These are phyloP conservation scores for Boletales sp. DNA, from an alignment of 768 basidiomycete genomes.

Conservation along the genomic window DNA sequence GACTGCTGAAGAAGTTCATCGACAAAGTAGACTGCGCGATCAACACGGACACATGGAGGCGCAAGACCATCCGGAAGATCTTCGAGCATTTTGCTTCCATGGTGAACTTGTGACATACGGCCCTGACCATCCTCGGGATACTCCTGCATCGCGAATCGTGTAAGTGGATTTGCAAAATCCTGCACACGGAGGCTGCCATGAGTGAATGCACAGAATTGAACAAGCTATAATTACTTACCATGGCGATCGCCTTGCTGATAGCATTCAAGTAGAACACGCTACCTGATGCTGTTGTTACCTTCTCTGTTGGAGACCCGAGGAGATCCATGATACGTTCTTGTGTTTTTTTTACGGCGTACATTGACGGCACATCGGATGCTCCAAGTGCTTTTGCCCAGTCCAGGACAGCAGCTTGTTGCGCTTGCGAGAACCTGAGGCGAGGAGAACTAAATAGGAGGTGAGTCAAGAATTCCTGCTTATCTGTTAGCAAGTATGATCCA, in stretches of 20 bases:
- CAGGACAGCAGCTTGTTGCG: slow-evolving; percentile 29
- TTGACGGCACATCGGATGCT: slow-evolving; percentile 24
- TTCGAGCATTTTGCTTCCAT: slow-evolving; percentile 28
- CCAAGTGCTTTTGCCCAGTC: slow-evolving; percentile 28
- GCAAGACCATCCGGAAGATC: slow-evolving; percentile 24
- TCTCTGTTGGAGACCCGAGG: slow-evolving; percentile 24
- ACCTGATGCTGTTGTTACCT: slow-evolving; percentile 15
- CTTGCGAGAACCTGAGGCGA: slow-evolving; percentile 25
- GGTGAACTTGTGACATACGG: slow-evolving; percentile 21
- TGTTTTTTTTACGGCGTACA: slow-evolving; percentile 20
- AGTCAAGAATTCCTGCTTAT: slow-evolving; percentile 27
- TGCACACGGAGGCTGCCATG: not conserved
- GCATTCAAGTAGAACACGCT: slow-evolving; percentile 29
- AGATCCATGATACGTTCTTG: slow-evolving; percentile 12
- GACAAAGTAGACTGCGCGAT: slow-evolving; percentile 18
- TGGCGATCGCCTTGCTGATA: slow-evolving; percentile 13
- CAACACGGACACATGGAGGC: slow-evolving; percentile 21
- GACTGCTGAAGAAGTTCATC: slow-evolving; percentile 17
- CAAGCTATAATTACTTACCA: slow-evolving; percentile 10
- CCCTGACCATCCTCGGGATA: slow-evolving; percentile 25
- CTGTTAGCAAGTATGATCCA: too few relatives aligned
- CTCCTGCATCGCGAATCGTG: slow-evolving; percentile 19
- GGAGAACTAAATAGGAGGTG: slow-evolving; percentile 33
- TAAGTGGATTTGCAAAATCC: slow-evolving; percentile 28
- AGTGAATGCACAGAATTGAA: not conserved